A percentile compares a stretch with the other conserved stretches of the same genome.
phyloP scores from a whole-genome alignment of 768 basidiomycete species.

The Boletus vermiculosoides region DNA sequence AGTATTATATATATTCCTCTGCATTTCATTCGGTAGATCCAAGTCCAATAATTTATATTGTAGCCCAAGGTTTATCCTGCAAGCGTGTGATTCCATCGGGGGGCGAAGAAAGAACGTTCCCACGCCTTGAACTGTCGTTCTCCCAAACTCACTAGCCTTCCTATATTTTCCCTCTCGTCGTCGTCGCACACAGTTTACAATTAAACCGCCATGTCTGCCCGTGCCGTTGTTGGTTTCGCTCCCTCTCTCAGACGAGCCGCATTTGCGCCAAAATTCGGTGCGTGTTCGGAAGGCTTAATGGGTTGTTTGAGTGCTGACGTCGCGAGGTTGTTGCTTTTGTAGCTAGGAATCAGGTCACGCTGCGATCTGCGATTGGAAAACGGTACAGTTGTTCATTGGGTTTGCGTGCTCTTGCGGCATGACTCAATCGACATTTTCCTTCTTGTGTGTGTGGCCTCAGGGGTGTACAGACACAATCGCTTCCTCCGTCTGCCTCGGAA shows the following conservation, averaged over 20 bases:
- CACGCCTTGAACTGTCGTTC: conserved; percentile 15
- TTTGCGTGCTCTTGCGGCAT: background rate
- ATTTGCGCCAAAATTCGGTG: conserved; percentile 36
- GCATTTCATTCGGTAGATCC: conserved; percentile 1
- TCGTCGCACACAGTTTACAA: background rate
- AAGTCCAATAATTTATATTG: background rate
- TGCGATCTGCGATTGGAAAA: conserved; percentile 35
- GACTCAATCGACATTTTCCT: background rate
- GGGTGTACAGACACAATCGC: conserved; percentile 60
- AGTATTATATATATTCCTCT: conserved; percentile 10
- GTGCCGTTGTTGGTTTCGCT: conserved; percentile 59
- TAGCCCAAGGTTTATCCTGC: background rate
- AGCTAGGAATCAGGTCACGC: conserved; percentile 45
- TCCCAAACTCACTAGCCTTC: background rate
- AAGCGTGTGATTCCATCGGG: conserved; percentile 13
- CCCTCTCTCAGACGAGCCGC: conserved; percentile 53
- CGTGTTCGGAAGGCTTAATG: conserved; percentile 2
- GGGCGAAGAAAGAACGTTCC: conserved; percentile 7
- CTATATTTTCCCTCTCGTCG: background rate
- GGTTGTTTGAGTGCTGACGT: background rate
- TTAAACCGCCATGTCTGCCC: conserved; percentile 39
- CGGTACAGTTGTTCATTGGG: conserved; percentile 32
- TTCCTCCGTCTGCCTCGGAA: conserved; percentile 54
- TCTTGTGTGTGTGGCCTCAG: conserved; percentile 30
- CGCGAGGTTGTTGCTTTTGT: background rate